Evolutionary conservation across 106 monocot species (phyloP).

Genomic region (Agapanthus africanus): DNA sequence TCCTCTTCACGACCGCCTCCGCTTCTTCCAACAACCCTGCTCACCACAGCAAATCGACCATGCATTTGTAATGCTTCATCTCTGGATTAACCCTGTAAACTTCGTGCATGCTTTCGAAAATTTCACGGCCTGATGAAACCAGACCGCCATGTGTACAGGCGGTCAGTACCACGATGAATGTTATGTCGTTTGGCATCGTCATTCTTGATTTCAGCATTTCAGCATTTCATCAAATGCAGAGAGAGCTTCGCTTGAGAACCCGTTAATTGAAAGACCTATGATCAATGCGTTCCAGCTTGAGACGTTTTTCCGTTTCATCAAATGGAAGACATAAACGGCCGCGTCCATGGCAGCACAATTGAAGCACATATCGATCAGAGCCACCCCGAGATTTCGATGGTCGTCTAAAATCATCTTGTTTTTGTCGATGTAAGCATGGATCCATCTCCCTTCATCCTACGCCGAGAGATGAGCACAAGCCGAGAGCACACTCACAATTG

Average conservation of each 20-base stretch:
- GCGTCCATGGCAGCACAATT: slow-evolving; percentile 50
- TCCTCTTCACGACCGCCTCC: slow-evolving; percentile 4
- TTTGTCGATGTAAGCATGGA: slow-evolving; percentile 57
- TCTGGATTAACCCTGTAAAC: slow-evolving; percentile 37
- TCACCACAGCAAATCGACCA: slow-evolving; percentile 63
- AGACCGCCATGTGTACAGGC: slow-evolving; percentile 74
- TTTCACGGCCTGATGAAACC: slow-evolving; percentile 42
- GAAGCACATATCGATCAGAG: slow-evolving; percentile 80
- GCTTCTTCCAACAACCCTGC: slow-evolving; percentile 43
- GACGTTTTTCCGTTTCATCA: slow-evolving; percentile 38
- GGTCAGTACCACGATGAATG: slow-evolving; percentile 49
- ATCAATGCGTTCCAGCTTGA: slow-evolving; percentile 87
- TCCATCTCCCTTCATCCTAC: slow-evolving; percentile 60
- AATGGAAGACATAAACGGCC: slow-evolving; percentile 38
- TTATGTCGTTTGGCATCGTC: slow-evolving; percentile 44
- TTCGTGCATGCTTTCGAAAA: slow-evolving; percentile 46
- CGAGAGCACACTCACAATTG: slow-evolving; percentile 63
- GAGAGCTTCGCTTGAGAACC: slow-evolving; percentile 35
- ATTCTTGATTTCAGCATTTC: slow-evolving; percentile 24
- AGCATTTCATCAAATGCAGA: slow-evolving; percentile 45
- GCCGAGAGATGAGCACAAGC: slow-evolving; percentile 70
- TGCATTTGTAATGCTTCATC: slow-evolving; percentile 74
- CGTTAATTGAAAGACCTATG: slow-evolving; percentile 53
- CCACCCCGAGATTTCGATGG: slow-evolving; percentile 63
- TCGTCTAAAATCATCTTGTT: slow-evolving; percentile 43